These are phyloP conservation scores for Hippophae tibetana DNA, from an alignment of 306 rosid genomes.

Conservation along the genomic window DNA sequence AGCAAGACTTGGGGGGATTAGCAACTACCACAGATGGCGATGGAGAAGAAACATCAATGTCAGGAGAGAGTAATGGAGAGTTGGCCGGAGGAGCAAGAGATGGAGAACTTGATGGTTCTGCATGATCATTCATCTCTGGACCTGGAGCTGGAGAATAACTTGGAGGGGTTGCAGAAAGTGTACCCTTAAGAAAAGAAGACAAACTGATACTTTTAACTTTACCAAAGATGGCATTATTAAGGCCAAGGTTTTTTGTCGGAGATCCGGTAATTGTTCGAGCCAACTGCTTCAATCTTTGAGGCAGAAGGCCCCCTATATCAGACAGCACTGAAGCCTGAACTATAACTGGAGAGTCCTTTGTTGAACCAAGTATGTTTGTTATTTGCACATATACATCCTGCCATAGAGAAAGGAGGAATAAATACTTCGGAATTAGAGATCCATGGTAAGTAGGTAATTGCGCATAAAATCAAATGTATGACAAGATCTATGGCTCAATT, in stretches of 20 bases:
- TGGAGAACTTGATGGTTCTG: conserved; percentile 34
- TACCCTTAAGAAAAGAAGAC: conserved; percentile 50
- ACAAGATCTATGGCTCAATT: neutral
- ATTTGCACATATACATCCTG: conserved; percentile 72
- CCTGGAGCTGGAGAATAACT: conserved; percentile 70
- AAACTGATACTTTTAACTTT: conserved; percentile 59
- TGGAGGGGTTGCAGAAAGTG: conserved; percentile 37
- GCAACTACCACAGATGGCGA: conserved; percentile 33
- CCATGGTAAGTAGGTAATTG: neutral
- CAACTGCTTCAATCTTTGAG: conserved; percentile 66
- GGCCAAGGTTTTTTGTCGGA: conserved; percentile 65
- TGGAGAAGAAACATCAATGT: conserved; percentile 32
- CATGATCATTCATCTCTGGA: conserved; percentile 26
- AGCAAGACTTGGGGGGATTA: conserved; percentile 46
- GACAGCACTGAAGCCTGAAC: conserved; percentile 66
- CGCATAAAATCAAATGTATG: too few species aligned
- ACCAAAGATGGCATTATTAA: conserved; percentile 61
- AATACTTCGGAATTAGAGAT: neutral
- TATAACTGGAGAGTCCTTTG: conserved; percentile 36
- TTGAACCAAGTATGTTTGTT: conserved; percentile 63
- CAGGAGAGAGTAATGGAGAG: conserved; percentile 32
- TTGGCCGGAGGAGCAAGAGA: conserved; percentile 24
- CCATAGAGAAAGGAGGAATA: conserved; percentile 9
- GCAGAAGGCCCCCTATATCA: conserved; percentile 38
- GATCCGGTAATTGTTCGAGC: conserved; percentile 47